phyloP scores from a whole-genome alignment of 768 basidiomycete species.

The Mycena venus region DNA sequence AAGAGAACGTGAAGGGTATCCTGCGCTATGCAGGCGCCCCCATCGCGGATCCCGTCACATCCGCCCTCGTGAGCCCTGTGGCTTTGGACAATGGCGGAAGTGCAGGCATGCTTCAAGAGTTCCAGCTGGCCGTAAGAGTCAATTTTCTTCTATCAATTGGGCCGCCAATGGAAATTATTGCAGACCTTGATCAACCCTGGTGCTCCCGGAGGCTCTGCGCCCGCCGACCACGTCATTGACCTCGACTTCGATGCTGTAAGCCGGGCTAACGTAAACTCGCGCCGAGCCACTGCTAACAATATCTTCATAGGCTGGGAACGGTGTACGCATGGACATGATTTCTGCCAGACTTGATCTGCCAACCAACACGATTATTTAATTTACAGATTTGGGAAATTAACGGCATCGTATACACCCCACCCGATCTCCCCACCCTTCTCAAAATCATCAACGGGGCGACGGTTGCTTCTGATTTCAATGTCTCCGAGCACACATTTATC shows the following conservation, averaged over 20 bases:
- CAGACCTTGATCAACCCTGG: conserved; percentile 22
- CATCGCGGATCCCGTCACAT: conserved; percentile 45
- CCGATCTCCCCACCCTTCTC: conserved; percentile 38
- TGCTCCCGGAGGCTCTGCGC: conserved; percentile 23
- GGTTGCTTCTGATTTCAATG: conserved; percentile 26
- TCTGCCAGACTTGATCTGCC: neutral
- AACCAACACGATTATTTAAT: too few relatives aligned
- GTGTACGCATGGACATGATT: neutral
- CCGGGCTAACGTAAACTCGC: neutral
- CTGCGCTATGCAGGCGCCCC: conserved; percentile 56
- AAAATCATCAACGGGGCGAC: conserved; percentile 39
- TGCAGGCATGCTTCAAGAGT: conserved; percentile 23
- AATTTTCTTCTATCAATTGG: neutral
- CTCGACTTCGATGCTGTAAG: conserved; percentile 8
- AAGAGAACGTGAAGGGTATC: conserved; percentile 52
- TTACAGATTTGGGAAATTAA: conserved; percentile 35
- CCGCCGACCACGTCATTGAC: conserved; percentile 32
- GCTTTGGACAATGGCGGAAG: neutral
- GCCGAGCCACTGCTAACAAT: neutral
- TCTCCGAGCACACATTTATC: conserved; percentile 39
- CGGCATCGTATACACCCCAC: conserved; percentile 35
- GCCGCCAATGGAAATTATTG: neutral
- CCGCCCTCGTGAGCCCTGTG: too few relatives aligned
- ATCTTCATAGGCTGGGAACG: conserved; percentile 10
- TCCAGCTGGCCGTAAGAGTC: conserved; percentile 13